Evolutionary conservation across 345 rosid genomes (phyloP).

Genomic region (Citrus mangshanensis): DNA sequence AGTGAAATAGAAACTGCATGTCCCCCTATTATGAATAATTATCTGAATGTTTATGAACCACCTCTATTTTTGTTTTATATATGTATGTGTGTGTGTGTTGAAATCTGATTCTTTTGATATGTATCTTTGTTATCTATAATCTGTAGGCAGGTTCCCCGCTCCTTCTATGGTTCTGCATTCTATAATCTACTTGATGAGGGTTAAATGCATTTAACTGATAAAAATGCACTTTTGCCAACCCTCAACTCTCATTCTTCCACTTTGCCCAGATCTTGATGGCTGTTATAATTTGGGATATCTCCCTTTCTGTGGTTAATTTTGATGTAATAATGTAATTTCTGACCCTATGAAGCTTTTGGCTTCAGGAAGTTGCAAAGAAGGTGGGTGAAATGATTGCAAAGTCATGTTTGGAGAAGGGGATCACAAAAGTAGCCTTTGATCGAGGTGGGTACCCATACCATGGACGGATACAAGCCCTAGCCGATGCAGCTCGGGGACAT

Average conservation of each 20-base stretch:
- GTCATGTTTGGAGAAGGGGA: constrained; percentile 87
- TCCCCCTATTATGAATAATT: neutral
- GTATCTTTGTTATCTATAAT: neutral
- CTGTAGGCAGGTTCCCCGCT: neutral
- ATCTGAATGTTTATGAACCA: neutral
- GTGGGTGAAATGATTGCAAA: constrained; percentile 84
- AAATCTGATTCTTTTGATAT: neutral
- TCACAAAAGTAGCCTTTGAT: constrained; percentile 82
- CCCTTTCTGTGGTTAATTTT: neutral
- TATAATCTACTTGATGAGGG: neutral
- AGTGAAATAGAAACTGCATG: neutral
- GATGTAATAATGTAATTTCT: neutral
- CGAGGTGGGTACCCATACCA: constrained; percentile 93
- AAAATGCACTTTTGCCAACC: neutral
- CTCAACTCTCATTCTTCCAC: no score
- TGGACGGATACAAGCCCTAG: constrained; percentile 82
- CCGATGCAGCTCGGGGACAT: constrained; percentile 75
- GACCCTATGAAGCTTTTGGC: constrained; percentile 17
- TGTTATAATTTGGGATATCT: neutral
- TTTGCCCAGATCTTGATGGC: neutral
- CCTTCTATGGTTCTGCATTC: neutral
- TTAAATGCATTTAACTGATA: neutral
- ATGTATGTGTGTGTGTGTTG: neutral
- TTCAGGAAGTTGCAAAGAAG: constrained; percentile 81
- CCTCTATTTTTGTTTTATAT: neutral